Conservation (phyloP, 768 basidiomycete genomes). For the Podaxis sp. region DNA sequence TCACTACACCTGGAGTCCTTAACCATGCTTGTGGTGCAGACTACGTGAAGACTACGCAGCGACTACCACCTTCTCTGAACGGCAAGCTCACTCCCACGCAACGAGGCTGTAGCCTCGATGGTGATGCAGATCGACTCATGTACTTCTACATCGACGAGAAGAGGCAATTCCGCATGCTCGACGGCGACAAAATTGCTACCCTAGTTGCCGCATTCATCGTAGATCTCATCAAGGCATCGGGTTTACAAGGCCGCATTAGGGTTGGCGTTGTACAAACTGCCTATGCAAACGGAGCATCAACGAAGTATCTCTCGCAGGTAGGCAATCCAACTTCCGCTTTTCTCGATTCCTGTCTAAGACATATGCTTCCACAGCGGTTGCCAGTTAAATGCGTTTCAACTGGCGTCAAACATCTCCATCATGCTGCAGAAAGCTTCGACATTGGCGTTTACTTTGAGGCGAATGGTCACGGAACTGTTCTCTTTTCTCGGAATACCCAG, state of each 20-base stretch:
- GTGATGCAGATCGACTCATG: conserved; percentile 95
- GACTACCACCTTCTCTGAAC: conserved; percentile 71
- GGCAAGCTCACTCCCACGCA: conserved; percentile 63
- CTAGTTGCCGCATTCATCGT: conserved; percentile 91
- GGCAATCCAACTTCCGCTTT: conserved; percentile 17
- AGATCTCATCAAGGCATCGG: conserved; percentile 82
- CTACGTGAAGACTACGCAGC: conserved; percentile 92
- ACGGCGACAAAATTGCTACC: conserved; percentile 97
- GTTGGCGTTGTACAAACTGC: conserved; percentile 98
- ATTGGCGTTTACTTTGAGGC: conserved; percentile 99
- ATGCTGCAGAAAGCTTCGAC: conserved; percentile 90
- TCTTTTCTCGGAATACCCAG: conserved; percentile 81
- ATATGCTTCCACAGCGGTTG: conserved; percentile 55
- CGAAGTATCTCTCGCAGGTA: conserved; percentile 84
- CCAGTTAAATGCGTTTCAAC: conserved; percentile 95
- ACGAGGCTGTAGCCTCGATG: conserved; percentile 91
- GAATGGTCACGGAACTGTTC: conserved; percentile 96
- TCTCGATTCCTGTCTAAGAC: background rate
- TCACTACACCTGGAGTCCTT: conserved; percentile 61
- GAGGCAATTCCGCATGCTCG: conserved; percentile 83
- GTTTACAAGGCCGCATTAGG: conserved; percentile 69
- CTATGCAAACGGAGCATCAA: conserved; percentile 97
- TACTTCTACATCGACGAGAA: conserved; percentile 87
- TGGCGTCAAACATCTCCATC: conserved; percentile 97
- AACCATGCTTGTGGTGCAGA: conserved; percentile 93